Evolutionary conservation across 768 basidiomycete genomes (phyloP).

Genomic region (Coprinopsis strossmayeri): DNA sequence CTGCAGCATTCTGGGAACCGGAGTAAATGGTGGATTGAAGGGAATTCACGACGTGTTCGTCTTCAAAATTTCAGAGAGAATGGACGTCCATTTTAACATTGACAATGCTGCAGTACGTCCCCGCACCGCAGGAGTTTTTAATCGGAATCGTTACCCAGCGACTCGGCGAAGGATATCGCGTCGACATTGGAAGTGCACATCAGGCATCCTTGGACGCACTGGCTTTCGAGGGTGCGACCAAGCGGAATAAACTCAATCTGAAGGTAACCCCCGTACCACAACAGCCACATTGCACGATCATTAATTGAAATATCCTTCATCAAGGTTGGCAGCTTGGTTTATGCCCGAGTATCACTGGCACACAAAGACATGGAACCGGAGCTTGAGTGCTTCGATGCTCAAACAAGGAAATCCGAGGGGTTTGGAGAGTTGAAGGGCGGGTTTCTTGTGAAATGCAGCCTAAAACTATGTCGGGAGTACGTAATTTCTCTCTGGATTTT

Average conservation of each 20-base stretch:
- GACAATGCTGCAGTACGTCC: conserved; percentile 67
- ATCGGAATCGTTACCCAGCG: conserved; percentile 77
- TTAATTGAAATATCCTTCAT: neutral
- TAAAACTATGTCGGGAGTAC: conserved; percentile 83
- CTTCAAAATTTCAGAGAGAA: conserved; percentile 6
- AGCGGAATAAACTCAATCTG: conserved; percentile 88
- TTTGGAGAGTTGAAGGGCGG: conserved; percentile 93
- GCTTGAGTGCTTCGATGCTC: conserved; percentile 92
- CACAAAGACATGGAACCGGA: conserved; percentile 99
- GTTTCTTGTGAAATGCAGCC: conserved; percentile 72
- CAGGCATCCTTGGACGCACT: conserved; percentile 79
- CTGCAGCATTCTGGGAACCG: conserved; percentile 66
- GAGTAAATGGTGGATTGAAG: conserved; percentile 86
- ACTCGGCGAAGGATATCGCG: conserved; percentile 84
- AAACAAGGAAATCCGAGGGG: conserved; percentile 86
- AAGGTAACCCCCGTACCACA: conserved; percentile 47
- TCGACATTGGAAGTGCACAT: conserved; percentile 91
- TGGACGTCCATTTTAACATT: conserved; percentile 7
- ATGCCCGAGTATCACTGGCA: conserved; percentile 88
- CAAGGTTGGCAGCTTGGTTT: conserved; percentile 86
- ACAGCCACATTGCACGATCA: neutral
- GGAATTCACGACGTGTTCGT: conserved; percentile 78
- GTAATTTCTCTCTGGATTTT: conserved; percentile 20
- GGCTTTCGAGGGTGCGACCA: conserved; percentile 95
- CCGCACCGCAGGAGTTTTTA: conserved; percentile 84